phyloP scores from a whole-genome alignment of 306 rosid genomes.

The Castanopsis chinensis region DNA sequence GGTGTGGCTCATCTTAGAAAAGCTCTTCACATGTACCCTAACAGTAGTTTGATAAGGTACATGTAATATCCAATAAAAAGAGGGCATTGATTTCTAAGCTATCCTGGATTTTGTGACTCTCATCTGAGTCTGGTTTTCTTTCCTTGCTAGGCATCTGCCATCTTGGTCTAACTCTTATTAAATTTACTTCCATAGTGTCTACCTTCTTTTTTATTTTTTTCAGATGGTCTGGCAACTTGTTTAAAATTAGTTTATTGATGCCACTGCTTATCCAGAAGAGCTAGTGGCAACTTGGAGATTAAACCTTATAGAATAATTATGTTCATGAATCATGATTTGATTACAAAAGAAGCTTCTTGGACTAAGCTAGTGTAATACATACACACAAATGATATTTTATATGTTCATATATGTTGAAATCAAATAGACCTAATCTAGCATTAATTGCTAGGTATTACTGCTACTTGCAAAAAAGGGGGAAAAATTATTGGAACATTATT shows the following conservation, averaged over 20 bases:
- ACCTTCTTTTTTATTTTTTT: neutral
- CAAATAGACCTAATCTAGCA: neutral
- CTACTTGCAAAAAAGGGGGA: too few relatives aligned
- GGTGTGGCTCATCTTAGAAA: constrained; percentile 76
- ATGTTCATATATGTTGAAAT: neutral
- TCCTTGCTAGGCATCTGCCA: neutral
- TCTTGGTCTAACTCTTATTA: neutral
- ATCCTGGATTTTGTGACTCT: neutral
- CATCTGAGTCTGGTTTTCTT: neutral
- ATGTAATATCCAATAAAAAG: neutral
- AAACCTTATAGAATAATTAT: neutral
- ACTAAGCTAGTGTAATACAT: neutral
- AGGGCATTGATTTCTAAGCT: neutral
- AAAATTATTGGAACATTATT: neutral
- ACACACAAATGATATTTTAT: neutral
- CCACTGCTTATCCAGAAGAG: neutral
- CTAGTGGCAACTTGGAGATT: neutral
- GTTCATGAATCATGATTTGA: neutral
- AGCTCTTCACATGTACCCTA: constrained; percentile 83
- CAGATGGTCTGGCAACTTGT: neutral
- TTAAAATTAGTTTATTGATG: neutral
- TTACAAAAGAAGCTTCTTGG: neutral
- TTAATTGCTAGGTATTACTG: neutral
- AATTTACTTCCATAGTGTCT: neutral
- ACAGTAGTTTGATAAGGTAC: constrained; percentile 72